Base-by-base conservation (phyloP, 345 rosid genomes). In the Odontarrhena argentea region DNA sequence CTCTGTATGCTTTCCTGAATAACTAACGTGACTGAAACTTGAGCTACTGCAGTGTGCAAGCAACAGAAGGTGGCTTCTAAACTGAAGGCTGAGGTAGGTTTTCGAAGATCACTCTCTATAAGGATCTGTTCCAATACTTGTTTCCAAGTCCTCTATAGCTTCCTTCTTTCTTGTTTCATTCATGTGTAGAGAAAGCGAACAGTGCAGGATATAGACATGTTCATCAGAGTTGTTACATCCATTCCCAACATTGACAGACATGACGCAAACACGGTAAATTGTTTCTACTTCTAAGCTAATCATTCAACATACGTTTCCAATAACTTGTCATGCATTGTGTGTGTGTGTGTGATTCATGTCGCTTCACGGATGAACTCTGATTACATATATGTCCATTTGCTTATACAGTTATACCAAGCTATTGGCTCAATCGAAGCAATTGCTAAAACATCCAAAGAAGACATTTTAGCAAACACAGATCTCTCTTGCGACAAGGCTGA, bases 381-480 rank as follows among this genome's bases (percentile, higher is more conserved):
- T 55, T 63, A 48, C 41, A 43, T 24, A 15, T 38, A 24, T 48
- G 42, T 55, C 6, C 58, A 32, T 8, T 28, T 67, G 60, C 55
- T 64, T 42, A 72, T 69, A 63, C 84, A 93, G 99, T 89, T 93
- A 9, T 82, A 80, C 80, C 97, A 86, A 78, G 87, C 92, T 14
- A 83, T 91, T 63, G 99, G 99, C 36, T 94, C 99, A 5, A 81
- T 94, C 9, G 91, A 88, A 78, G 86, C 95, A 22, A 82, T 88
- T 25, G 88, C 87, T 7, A 94, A 87, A 76, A 86, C 96, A 76
- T 83, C 95, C 8, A 87, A 85, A 82, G 88, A 83, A 71, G 56
- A 65, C 45, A 82, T 94, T 67, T 35, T 88, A 71, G 92, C 86
- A 58, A 86, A 78, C 76, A 91, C 96, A 4, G 97, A 94, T 74